Conservation (phyloP, 1,139 yeast species). For the Candida labiduridarum region DNA sequence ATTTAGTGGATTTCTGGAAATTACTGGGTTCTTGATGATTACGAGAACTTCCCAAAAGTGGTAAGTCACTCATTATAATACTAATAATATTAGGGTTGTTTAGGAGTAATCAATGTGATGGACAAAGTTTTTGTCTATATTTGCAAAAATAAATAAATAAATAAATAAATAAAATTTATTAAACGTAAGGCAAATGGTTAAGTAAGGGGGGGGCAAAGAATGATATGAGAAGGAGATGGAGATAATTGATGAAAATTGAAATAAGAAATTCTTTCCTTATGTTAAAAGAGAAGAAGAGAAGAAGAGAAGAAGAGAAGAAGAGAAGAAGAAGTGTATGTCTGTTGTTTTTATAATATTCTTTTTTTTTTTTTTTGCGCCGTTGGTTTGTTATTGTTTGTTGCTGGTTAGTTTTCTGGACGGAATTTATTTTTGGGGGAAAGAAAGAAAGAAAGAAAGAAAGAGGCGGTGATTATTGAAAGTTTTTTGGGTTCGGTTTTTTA, state of each 20-base stretch:
- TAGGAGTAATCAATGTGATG: background rate
- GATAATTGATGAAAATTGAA: background rate
- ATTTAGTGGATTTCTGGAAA: background rate
- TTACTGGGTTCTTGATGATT: background rate
- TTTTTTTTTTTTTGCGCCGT: background rate
- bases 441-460: background rate
- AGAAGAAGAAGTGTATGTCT: background rate
- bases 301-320: background rate
- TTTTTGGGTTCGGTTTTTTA: too few relatives aligned
- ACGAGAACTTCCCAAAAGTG: constrained; percentile 14
- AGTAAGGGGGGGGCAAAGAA: too few relatives aligned
- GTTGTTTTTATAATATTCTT: background rate
- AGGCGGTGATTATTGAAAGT: background rate
- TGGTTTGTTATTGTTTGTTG: too few relatives aligned
- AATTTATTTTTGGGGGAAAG: background rate
- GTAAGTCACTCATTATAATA: constrained; percentile 16
- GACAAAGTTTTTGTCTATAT: background rate
- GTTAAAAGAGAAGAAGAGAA: background rate
- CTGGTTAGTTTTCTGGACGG: too few relatives aligned
- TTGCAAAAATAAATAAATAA: too few relatives aligned
- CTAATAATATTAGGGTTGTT: background rate
- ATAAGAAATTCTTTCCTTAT: background rate
- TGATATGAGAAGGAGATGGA: background rate
- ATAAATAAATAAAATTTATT: too few relatives aligned
- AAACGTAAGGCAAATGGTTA: too few relatives aligned